These are phyloP conservation scores for Lippia alba DNA, from an alignment of 305 asterid genomes.

Conservation along the genomic window DNA sequence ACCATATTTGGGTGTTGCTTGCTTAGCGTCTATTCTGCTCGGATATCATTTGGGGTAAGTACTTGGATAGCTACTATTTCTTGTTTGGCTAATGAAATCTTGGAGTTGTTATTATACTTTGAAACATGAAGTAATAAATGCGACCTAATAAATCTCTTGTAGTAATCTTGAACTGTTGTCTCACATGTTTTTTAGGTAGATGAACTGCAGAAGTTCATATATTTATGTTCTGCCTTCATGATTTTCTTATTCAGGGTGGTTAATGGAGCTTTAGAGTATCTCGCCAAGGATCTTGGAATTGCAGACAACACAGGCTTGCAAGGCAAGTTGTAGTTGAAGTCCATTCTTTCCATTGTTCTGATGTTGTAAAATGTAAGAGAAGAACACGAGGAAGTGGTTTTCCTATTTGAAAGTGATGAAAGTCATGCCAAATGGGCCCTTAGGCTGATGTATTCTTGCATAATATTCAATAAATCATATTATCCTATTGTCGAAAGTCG, in stretches of 20 bases:
- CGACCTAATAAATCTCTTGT: constrained; percentile 16
- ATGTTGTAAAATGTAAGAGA: not conserved
- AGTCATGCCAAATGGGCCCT: no score
- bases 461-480: no score
- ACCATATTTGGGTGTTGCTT: constrained; percentile 95
- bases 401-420: no score
- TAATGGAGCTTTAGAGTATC: constrained; percentile 94
- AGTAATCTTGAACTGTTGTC: constrained; percentile 6
- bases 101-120: not conserved
- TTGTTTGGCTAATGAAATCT: not conserved
- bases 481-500: no score
- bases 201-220: no score
- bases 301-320: constrained; percentile 76
- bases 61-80: not conserved
- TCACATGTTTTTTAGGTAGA: not conserved
- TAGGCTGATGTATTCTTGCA: no score
- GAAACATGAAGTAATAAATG: not conserved
- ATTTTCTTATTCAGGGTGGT: constrained; percentile 73
- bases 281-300: constrained; percentile 89
- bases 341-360: not conserved
- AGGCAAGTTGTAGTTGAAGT: constrained; percentile 56
- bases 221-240: constrained; percentile 3
- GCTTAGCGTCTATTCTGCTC: constrained; percentile 82
- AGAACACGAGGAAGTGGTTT: no score
- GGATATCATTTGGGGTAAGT: constrained; percentile 97